phyloP scores from a whole-genome alignment of 2,329 filamentous ascomycete species.

The Trichoderma sp. region DNA sequence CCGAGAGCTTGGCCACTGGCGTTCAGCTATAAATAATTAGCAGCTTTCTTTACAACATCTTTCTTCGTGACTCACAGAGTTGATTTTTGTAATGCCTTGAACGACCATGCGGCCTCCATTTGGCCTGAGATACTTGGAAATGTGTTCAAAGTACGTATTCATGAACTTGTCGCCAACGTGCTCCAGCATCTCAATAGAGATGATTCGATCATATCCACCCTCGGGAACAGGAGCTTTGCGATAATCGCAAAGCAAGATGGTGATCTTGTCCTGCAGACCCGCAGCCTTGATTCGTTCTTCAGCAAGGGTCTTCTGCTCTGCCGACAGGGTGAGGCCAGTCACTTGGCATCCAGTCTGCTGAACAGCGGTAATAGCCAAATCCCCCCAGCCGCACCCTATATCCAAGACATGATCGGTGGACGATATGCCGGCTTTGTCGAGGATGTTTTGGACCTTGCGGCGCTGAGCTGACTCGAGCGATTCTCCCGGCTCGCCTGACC shows the following conservation, averaged over 20 bases:
- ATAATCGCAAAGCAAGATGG: slow-evolving; percentile 68
- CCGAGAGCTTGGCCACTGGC: background rate
- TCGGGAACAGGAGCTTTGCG: slow-evolving; percentile 58
- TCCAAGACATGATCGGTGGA: slow-evolving; percentile 68
- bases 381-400: slow-evolving; percentile 75
- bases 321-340: slow-evolving; percentile 66
- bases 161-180: slow-evolving; percentile 69
- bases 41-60: background rate
- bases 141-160: slow-evolving; percentile 64
- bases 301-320: slow-evolving; percentile 67
- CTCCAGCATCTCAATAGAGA: slow-evolving; percentile 77
- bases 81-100: slow-evolving; percentile 69
- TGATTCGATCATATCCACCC: slow-evolving; percentile 65
- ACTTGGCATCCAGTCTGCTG: slow-evolving; percentile 65
- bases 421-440: slow-evolving; percentile 64
- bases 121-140: slow-evolving; percentile 64
- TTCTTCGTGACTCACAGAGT: background rate
- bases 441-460: slow-evolving; percentile 67
- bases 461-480: slow-evolving; percentile 65
- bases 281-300: slow-evolving; percentile 64
- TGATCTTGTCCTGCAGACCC: slow-evolving; percentile 60
- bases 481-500: slow-evolving; percentile 44
- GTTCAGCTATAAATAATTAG: background rate
- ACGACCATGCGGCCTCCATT: slow-evolving; percentile 68
- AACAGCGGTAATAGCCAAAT: slow-evolving; percentile 69